Evolutionary conservation across 148 eudicot genomes (phyloP), one percentile per base, ranked within the genome.

Genomic region (Mesembryanthemum crystallinum): DNA sequence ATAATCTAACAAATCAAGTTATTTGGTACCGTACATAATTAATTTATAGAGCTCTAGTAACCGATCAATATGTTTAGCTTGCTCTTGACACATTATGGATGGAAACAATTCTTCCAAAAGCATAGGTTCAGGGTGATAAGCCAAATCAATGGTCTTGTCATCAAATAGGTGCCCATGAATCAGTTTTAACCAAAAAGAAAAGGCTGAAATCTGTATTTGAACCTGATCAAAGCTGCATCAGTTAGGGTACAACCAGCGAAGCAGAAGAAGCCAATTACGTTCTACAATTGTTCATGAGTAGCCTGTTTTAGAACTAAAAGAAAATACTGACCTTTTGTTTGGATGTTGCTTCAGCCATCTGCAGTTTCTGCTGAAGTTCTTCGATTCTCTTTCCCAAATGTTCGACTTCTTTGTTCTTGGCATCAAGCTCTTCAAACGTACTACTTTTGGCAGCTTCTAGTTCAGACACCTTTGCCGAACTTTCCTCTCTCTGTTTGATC

Each of bases 311-410:
- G 5, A 60, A 28, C 14, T 27, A 45, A 32, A 45, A 7, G 15
- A 37, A 71, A 76, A 74, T 2, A 43, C 75, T 81, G 49, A 92
- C 98, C 96, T 90, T 89, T 74, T 85, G 88, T 79, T 85, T 87
- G 15, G 79, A 74, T 81, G 73, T 77, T 64, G 88, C 71, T 67
- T 82, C 88, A 33, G 82, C 82, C 64, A 75, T 77, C 79, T 88
- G 88, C 42, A 89, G 81, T 74, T 87, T 90, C 78, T 87, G 88
- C 79, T 89, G 87, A n/a, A 92, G 88, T 76, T 95, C 96, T 85
- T 90, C 87, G 32, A 90, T 75, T 81, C 88, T 88, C 66, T 84
- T 88, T 74, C 87, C 88, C 55, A 91, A 77, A 73, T 82, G 80
- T 28, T 58, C 15, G 47, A 86, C 72, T 68, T 80, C 75, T 69